phyloP scores from a whole-genome alignment of 2,329 filamentous ascomycete genomes.

The Beauveria medogensis region DNA sequence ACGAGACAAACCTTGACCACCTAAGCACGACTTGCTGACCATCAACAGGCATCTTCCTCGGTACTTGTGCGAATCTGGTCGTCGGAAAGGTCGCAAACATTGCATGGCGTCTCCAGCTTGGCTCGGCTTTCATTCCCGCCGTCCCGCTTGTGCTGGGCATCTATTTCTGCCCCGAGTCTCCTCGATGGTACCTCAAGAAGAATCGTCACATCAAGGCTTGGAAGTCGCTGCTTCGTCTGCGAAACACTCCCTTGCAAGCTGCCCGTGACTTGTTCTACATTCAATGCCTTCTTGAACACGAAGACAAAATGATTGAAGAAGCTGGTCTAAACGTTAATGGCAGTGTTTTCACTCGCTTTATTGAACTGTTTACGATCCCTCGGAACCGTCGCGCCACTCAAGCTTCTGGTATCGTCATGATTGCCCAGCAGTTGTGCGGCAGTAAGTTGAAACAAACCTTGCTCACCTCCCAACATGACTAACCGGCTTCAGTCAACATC shows the following conservation, averaged over 20 bases:
- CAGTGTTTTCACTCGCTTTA: conserved; percentile 40
- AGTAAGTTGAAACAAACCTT: conserved; percentile 19
- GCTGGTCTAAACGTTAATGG: conserved; percentile 29
- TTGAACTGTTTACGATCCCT: conserved; percentile 50
- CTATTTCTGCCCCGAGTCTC: conserved; percentile 57
- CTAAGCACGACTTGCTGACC: not conserved
- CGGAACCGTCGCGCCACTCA: conserved; percentile 54
- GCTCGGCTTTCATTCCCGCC: conserved; percentile 57
- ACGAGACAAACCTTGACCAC: too few relatives aligned
- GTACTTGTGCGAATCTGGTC: conserved; percentile 56
- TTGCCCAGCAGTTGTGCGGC: conserved; percentile 54
- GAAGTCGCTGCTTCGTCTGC: conserved; percentile 45
- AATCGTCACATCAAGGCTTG: conserved; percentile 46
- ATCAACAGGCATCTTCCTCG: conserved; percentile 53
- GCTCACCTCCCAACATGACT: not conserved
- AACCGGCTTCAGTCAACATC: conserved; percentile 30
- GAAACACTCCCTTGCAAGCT: conserved; percentile 52
- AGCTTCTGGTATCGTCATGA: conserved; percentile 62
- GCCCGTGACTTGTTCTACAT: conserved; percentile 57
- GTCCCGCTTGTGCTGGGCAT: conserved; percentile 49
- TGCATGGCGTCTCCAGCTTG: conserved; percentile 57
- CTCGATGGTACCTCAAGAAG: conserved; percentile 60
- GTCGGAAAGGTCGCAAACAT: conserved; percentile 51
- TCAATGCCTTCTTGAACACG: conserved; percentile 30
- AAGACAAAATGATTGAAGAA: conserved; percentile 20